Base-by-base conservation (phyloP, 371 early-diverging fungal species). In the Mortierella sp. region DNA sequence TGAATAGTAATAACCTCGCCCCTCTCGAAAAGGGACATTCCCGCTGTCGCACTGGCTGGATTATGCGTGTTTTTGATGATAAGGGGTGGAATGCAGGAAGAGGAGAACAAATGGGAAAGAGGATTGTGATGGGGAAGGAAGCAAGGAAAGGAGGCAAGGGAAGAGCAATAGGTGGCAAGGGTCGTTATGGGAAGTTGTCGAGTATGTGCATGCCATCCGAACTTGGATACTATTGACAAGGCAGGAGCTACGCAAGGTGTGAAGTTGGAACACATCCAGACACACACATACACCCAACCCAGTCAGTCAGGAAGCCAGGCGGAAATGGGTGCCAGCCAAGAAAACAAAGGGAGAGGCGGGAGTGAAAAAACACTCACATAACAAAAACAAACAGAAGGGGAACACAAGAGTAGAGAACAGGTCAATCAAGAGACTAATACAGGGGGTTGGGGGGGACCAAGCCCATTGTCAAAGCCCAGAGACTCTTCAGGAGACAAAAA, bases 401-500 rank as follows among this genome's bases (percentile, higher is more conserved):
- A 24, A 38, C 24, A 68, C 68, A 68, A 42, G 68, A 10, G n/a
- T n/a, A n/a, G n/a, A n/a, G 65, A 65, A 38, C 16, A 34, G 21
- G 44, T 34, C 24, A 68, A 68, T 8, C 68, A 38, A 65, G 42
- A 3, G 24, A 65, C 21, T 16, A 38, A 63, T 34, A 31, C 31
- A 34, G 34, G 63, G 34, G 14, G 65, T 2, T 2, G 6, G 7
- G 7, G 63, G 34, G 63, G 63, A 63, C 63, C 63, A 63, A 63
- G 63, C 63, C 63, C 34, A 63, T 28, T 9, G 63, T 63, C 68
- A 68, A 68, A 68, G 68, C 68, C 68, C 68, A 68, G 34, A 19
- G 6, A 21, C 65, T 8, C 65, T 65, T 65, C 38, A 38, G 65
- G 65, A 38, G 9, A 65, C 38, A 38, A 63, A 65, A 6, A 38